Conservation (phyloP, 306 rosid genomes). For the Carpinus viminea region DNA sequence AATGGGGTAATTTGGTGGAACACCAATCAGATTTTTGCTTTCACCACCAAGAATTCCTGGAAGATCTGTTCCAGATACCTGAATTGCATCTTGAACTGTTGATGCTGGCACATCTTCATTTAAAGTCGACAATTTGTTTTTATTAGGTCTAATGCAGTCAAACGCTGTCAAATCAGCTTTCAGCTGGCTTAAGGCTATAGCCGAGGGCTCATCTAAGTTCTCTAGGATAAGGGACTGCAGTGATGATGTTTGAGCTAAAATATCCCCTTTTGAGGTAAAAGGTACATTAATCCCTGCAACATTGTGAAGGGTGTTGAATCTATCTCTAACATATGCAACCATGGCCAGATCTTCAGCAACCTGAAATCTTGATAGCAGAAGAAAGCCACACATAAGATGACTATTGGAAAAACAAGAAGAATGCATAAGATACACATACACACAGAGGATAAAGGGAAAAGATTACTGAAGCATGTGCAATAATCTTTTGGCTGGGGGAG, state of each 20-base stretch:
- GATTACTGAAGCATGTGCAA: neutral
- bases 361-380: slow-evolving; percentile 48
- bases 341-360: slow-evolving; percentile 68
- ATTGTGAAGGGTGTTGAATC: slow-evolving; percentile 43
- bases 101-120: slow-evolving; percentile 29
- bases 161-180: slow-evolving; percentile 38
- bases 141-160: slow-evolving; percentile 23
- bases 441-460: neutral
- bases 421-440: neutral
- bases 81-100: slow-evolving; percentile 31
- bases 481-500: neutral
- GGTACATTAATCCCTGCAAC: slow-evolving; percentile 28
- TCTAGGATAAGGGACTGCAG: slow-evolving; percentile 38
- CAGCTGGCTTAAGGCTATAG: slow-evolving; percentile 24
- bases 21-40: slow-evolving; percentile 29
- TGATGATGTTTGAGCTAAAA: slow-evolving; percentile 36
- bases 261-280: slow-evolving; percentile 27
- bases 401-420: slow-evolving; percentile 1
- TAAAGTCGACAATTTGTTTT: slow-evolving; percentile 21
- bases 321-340: slow-evolving; percentile 56
- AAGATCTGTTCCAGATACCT: slow-evolving; percentile 22
- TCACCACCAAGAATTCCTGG: slow-evolving; percentile 26
- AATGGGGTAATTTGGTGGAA: slow-evolving; percentile 22
- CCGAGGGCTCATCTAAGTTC: slow-evolving; percentile 41
- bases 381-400: slow-evolving; percentile 33